Evolutionary conservation across 108 stramenopile genomes (phyloP).

Genomic region (Epithemia pelagica): DNA sequence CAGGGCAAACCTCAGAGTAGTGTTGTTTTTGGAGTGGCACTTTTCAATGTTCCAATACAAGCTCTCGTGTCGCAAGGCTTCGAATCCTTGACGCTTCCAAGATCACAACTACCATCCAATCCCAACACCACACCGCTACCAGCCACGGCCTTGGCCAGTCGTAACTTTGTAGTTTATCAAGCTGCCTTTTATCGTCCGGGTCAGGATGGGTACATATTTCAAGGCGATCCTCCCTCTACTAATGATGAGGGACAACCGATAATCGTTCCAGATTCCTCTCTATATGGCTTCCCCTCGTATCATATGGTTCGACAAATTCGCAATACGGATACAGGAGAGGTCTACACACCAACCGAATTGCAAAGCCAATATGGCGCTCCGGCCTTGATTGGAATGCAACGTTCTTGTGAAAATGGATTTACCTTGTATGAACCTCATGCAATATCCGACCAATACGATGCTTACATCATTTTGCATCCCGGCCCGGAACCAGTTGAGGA

Average conservation of each 20-base stretch:
- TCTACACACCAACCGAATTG: slow-evolving; percentile 20
- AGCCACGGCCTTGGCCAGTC: neutral
- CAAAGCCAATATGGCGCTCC: slow-evolving; percentile 9
- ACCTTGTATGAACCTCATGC: slow-evolving; percentile 19
- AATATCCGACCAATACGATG: neutral
- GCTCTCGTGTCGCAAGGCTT: slow-evolving; percentile 48
- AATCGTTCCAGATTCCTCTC: too few species aligned
- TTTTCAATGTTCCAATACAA: slow-evolving; percentile 31
- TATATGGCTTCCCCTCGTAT: too few species aligned
- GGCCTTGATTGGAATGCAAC: slow-evolving; percentile 38
- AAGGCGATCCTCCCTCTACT: neutral
- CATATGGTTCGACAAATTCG: slow-evolving; percentile 22
- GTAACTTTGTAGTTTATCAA: slow-evolving; percentile 20
- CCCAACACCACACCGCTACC: neutral
- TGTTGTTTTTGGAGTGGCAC: slow-evolving; percentile 38
- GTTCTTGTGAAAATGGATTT: slow-evolving; percentile 28
- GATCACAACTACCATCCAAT: too few species aligned
- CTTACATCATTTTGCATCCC: slow-evolving; percentile 3
- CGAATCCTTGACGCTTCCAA: slow-evolving; percentile 13
- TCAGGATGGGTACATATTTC: slow-evolving; percentile 24
- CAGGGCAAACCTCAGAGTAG: too few species aligned
- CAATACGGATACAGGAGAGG: slow-evolving; percentile 16
- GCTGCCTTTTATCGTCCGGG: slow-evolving; percentile 10
- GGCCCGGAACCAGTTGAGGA: too few species aligned
- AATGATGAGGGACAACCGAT: too few species aligned